Conservation (phyloP, 2,329 filamentous ascomycete genomes). For the Moelleriella libera region DNA sequence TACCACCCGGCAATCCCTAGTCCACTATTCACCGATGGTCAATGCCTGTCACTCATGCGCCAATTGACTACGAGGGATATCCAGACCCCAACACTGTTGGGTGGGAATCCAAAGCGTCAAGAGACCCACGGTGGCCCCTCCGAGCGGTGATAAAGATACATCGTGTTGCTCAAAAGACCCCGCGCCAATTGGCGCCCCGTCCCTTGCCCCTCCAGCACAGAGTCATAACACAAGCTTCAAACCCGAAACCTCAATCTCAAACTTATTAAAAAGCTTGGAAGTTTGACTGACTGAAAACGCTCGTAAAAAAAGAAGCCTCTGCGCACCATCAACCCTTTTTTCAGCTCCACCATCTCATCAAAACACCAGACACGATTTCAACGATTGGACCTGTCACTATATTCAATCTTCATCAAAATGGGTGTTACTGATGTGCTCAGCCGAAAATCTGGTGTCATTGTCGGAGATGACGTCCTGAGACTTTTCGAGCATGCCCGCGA, state of each 20-base stretch:
- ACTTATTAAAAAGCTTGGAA: neutral
- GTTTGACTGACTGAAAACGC: neutral
- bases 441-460: slow-evolving; percentile 39
- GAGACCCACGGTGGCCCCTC: slow-evolving; percentile 1
- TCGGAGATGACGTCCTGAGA: slow-evolving; percentile 37
- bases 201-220: neutral
- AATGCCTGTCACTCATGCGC: neutral
- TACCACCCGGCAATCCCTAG: neutral
- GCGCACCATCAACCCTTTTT: neutral
- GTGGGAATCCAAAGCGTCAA: neutral
- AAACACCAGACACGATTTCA: slow-evolving; percentile 2
- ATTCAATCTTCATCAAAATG: slow-evolving; percentile 11
- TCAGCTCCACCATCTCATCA: neutral
- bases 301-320: neutral
- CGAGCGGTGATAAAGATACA: slow-evolving; percentile 1
- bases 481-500: slow-evolving; percentile 87
- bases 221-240: neutral
- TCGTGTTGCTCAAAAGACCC: slow-evolving; percentile 1
- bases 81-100: neutral
- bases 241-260: neutral
- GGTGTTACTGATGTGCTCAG: slow-evolving; percentile 27
- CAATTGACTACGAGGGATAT: slow-evolving; percentile 4
- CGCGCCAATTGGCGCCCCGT: neutral
- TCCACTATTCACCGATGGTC: neutral
- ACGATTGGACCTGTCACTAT: slow-evolving; percentile 5